Evolutionary conservation across 1,284 basidiomycete species (phyloP), one percentile per base, ranked within the genome.

Genomic region (Entoloma clypeatum): DNA sequence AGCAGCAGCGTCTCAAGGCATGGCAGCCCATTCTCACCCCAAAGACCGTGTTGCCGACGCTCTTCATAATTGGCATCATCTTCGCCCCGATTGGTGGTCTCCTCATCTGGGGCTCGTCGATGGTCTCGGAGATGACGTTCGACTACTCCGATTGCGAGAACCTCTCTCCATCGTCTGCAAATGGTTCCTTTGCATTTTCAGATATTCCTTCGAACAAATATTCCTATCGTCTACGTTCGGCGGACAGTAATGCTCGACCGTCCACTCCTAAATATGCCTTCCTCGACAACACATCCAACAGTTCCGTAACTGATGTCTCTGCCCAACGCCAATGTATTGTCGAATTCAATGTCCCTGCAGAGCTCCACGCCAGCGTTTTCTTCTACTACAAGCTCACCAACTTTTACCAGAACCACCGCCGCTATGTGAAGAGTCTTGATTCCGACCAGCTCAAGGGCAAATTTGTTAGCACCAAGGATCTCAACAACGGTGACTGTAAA

Each of bases 21-120:
- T 99, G 96, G 96, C 96, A 99, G 74, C 96, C 96, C 13, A 97
- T 99, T 60, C 77, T 99, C 29, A 98, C 95, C 0, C 96, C 96
- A 3, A 92, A 92, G 65, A 95, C 93, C 1, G 96, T 99, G 10
- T 76, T 99, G 8, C 96, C 96, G 4, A 95, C 93, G 2, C 79
- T 99, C 39, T 96, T 99, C 67, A 80, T 97, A 56, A 81, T 98
- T 56, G 95, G 91, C 36, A 74, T 98, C 54, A 69, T 98, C 54
- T 99, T 99, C 61, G 94, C 92, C 1, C 94, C 94, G 43, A 94
- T 99, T 55, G 96, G 95, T 14, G 96, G 85, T 36, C 75, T 99
- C 32, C 79, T 95, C 54, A 81, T 94, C 43, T 95, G 92, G 91
- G 93, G 92, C 41, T 73, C 69, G 14, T 70, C 68, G 26, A 61